Evolutionary conservation across 2,329 filamentous ascomycete genomes (phyloP), one percentile per base, ranked within the genome.

Genomic region (Corinectria fuckeliana): DNA sequence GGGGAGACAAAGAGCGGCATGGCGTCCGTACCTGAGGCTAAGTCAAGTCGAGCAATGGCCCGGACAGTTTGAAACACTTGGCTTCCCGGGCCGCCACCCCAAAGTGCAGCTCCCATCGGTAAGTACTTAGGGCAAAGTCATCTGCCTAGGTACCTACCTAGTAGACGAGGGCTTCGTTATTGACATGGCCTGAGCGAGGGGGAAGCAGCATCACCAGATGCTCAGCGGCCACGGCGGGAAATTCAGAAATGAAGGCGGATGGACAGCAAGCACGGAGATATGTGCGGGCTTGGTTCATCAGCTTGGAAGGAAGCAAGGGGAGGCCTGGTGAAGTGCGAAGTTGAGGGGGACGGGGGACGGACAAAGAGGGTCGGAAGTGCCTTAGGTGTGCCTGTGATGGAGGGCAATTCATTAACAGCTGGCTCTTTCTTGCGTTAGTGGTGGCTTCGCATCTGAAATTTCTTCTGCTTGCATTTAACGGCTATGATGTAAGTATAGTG

Each of bases 11-110:
- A 36, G 32, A 36, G 32, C 32, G 11, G 23, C 23, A 48, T 38
- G 41, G 48, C 34, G 13, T 48, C 52, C 26, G 52, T 49, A 66
- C 53, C 64, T 58, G 56, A 53, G 56, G 34, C 56, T 64, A 66
- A 60, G 51, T 42, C 58, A 57, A 61, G 56, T 48, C 44, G 56
- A 42, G 41, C 50, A n/a, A 30, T 50, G 51, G 54, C 36, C 42
- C 50, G 50, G 61, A 32, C 44, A 44, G 34, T 55, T 52, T 65
- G 63, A 60, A 60, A 62, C 49, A 60, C 32, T 36, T 53, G 54
- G 63, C 56, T 41, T 58, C 55, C 61, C 51, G 56, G 32, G 26
- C 56, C 41, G 53, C 53, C 58, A 41, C 53, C 32, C 52, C 36
- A 28, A 21, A 50, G 28, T 18, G 10, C 51, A 51, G 47, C 51